Base-by-base conservation (phyloP, 768 basidiomycete species). In the Leccinum barrowsii region DNA sequence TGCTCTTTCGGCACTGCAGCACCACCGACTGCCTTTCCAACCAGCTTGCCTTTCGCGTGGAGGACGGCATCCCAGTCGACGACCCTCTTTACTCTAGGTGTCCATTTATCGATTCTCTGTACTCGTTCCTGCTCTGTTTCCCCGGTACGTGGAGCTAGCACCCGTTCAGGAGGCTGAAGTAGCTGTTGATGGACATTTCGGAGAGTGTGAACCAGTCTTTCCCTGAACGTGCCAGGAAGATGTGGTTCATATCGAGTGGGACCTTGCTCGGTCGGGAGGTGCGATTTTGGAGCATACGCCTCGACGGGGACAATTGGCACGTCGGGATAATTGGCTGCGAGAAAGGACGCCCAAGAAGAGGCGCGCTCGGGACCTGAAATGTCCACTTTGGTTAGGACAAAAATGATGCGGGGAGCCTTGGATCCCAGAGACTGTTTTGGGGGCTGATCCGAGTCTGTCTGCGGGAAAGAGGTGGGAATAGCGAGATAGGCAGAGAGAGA, bases 361-460 rank as follows among this genome's bases (percentile, higher is more conserved):
- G 83, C 81, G 44, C 87, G 80, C 28, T 69, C 76, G 12, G 82
- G 80, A 15, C 92, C 91, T 6, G 89, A 80, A 37, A 98, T 87
- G 73, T 96, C 96, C 21, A 86, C 85, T 71, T 98, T 95, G 17
- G 93, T 94, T 8, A 95, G 79, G 51, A 94, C 86, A 46, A 95
- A 80, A 52, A 95, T 84, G 56, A 86, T 4, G 12, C 44, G 56
- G 4, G 67, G 63, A 5, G 34, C 22, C 8, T 54, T 71, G 17
- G 15, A 34, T 7, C 28, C 61, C 76, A 80, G 26, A 68, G 76
- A 63, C 77, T 74, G 19, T 71, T 58, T 63, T n/a, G 59, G 50
- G 52, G 70, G 70, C 22, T 63, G 53, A 55, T 30, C 11, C 8
- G 55, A 4, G 2, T 57, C 49, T 13, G 37, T 11, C 13, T 49